phyloP scores from a whole-genome alignment of 1,284 basidiomycete species.

The Bjerkandera adusta region DNA sequence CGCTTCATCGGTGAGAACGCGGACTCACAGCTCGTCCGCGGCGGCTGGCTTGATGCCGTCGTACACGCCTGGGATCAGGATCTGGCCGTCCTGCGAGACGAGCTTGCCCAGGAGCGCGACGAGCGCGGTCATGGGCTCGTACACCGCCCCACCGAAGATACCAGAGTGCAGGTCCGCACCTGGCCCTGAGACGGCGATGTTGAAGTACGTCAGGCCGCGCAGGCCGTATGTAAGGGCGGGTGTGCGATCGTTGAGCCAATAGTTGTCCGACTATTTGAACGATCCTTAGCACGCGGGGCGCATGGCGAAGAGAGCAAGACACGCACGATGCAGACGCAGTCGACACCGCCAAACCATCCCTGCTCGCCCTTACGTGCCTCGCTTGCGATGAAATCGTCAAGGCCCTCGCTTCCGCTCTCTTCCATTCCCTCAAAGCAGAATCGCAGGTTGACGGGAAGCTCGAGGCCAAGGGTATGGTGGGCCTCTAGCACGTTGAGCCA shows the following conservation, averaged over 20 bases:
- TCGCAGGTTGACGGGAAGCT: conserved; percentile 91
- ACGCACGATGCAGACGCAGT: conserved; percentile 93
- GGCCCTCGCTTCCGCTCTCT: conserved; percentile 91
- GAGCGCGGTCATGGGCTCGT: conserved; percentile 88
- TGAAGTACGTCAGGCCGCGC: conserved; percentile 91
- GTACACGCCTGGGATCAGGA: conserved; percentile 89
- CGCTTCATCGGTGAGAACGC: background rate
- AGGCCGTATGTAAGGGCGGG: conserved; percentile 77
- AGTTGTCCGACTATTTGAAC: conserved; percentile 73
- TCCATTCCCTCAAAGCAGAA: conserved; percentile 99
- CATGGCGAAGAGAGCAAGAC: background rate
- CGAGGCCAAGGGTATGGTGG: conserved; percentile 69
- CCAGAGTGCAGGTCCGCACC: conserved; percentile 92
- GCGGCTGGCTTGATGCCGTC: conserved; percentile 83
- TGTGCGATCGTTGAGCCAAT: conserved; percentile 81
- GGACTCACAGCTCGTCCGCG: conserved; percentile 68
- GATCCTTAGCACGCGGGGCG: background rate
- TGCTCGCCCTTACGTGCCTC: conserved; percentile 70
- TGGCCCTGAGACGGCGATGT: conserved; percentile 82
- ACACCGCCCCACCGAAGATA: conserved; percentile 83
- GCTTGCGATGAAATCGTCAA: conserved; percentile 85
- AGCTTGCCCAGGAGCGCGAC: conserved; percentile 83
- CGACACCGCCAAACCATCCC: conserved; percentile 87
- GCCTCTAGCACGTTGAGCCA: conserved; percentile 97
- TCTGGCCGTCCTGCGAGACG: conserved; percentile 80